Evolutionary conservation across 257 asterid species (phyloP), one percentile per base, ranked within the genome.

Genomic region (Paraleonurus japonicus): DNA sequence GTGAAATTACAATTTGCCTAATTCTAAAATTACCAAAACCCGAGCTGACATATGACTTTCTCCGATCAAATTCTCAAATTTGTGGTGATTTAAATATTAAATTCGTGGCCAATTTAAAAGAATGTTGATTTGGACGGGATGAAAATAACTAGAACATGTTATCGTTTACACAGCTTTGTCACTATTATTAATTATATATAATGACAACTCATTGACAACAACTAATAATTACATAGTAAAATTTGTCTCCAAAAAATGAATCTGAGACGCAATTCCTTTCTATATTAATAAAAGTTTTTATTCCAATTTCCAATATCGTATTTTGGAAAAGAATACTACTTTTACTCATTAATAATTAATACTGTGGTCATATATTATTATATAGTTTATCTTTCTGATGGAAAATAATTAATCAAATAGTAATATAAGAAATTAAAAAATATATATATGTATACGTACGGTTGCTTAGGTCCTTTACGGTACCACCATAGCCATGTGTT

Each of bases 401-500:
- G 15, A 2, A 39, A 39, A 39, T 39, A 39, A 39, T 11, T 39
- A 39, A 39, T 11, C 47, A 39, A 11, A n/a, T 10, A 10, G 3
- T 39, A 9, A 39, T 39, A 35, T 35, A 63, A 26, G n/a, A 7
- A 47, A 27, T 3, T 32, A 5, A 32, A 32, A 30, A 30, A 2
- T n/a, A n/a, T n/a, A 39, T 35, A 19, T 55, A 51, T 19, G n/a
- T 19, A 43, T 5, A 66, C 81, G 3, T 80, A 89, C 96, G 90
- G 92, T 76, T 87, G 92, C 28, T 75, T 74, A 5, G 75, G 80
- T 43, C 88, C 89, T 0, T 30, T 71, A 17, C 88, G 89, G 5
- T 75, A 77, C 92, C 92, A 89, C 96, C 96, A 89, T 4, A 84
- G 94, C 94, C 94, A 89, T 0, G 92, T 79, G 73, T 89, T 89